These are phyloP conservation scores for Pestalotiopsis sp. DNA, from an alignment of 2,329 filamentous ascomycete species.

Conservation along the genomic window DNA sequence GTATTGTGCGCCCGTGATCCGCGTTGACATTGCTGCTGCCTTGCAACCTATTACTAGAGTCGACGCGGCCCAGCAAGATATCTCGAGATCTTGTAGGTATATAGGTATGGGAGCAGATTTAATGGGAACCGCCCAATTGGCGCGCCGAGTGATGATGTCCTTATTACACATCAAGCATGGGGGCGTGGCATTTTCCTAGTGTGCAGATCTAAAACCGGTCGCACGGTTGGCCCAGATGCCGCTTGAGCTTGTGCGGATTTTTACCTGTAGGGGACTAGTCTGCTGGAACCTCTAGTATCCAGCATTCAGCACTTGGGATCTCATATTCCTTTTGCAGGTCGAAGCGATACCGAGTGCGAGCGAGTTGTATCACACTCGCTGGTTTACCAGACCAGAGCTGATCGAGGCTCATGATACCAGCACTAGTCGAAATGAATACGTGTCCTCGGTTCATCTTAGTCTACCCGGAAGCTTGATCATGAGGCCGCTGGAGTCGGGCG, in stretches of 20 bases:
- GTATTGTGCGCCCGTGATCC: neutral
- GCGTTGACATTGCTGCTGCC: neutral
- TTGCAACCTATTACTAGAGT: neutral
- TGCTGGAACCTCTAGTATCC: neutral
- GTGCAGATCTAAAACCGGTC: neutral
- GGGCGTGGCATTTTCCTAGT: neutral
- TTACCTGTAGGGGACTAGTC: neutral
- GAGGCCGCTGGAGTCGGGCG: constrained; percentile 4
- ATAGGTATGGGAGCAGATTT: neutral
- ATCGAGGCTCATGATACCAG: neutral
- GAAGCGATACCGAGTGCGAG: constrained; percentile 2
- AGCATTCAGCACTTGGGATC: neutral
- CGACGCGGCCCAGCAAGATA: neutral
- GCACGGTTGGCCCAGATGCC: constrained; percentile 3
- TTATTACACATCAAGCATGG: constrained; percentile 4
- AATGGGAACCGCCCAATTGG: neutral
- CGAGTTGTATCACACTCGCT: neutral
- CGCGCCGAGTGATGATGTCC: neutral
- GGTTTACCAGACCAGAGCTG: neutral
- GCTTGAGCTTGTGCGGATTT: neutral
- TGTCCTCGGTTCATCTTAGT: neutral
- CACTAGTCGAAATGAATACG: neutral
- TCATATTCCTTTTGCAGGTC: neutral
- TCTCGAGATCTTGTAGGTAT: neutral
- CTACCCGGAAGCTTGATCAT: neutral